phyloP scores from a whole-genome alignment of 2,329 filamentous ascomycete species.

The Aspergillus sergii region DNA sequence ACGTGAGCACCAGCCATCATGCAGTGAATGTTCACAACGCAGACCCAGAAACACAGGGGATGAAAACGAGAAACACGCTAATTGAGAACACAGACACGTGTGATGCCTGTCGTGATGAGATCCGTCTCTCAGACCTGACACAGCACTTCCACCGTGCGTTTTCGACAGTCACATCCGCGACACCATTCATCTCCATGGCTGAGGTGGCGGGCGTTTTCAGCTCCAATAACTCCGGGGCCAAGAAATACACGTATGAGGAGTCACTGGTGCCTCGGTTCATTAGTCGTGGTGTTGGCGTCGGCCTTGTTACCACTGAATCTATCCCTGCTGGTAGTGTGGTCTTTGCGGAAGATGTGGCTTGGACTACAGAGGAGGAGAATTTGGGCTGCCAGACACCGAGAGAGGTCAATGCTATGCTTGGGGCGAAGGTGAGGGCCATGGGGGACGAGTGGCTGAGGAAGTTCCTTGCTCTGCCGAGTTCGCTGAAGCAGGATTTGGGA shows the following conservation, averaged over 20 bases:
- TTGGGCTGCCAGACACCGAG: neutral
- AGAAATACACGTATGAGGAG: neutral
- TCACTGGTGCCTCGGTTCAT: conserved; percentile 7
- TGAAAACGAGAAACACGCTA: neutral
- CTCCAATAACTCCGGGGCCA: neutral
- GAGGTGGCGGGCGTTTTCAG: neutral
- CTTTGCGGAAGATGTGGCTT: conserved; percentile 13
- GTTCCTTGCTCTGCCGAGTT: conserved; percentile 9
- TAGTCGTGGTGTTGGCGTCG: conserved; percentile 8
- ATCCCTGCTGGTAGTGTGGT: conserved; percentile 16
- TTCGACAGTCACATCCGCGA: neutral
- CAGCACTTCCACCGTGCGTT: neutral
- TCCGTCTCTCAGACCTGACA: neutral
- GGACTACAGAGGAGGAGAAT: neutral
- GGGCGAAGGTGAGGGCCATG: conserved; percentile 10
- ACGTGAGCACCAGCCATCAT: conserved; percentile 16
- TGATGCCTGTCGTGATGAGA: neutral
- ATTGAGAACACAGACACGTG: neutral
- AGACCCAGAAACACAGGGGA: neutral
- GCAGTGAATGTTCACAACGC: neutral
- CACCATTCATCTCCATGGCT: neutral
- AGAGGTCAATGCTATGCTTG: conserved; percentile 6
- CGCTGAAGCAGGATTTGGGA: neutral
- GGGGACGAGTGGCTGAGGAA: conserved; percentile 15
- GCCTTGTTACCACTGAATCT: conserved; percentile 13